Conservation (phyloP, 2,329 filamentous ascomycete species). For the Ascosphaera apis region DNA sequence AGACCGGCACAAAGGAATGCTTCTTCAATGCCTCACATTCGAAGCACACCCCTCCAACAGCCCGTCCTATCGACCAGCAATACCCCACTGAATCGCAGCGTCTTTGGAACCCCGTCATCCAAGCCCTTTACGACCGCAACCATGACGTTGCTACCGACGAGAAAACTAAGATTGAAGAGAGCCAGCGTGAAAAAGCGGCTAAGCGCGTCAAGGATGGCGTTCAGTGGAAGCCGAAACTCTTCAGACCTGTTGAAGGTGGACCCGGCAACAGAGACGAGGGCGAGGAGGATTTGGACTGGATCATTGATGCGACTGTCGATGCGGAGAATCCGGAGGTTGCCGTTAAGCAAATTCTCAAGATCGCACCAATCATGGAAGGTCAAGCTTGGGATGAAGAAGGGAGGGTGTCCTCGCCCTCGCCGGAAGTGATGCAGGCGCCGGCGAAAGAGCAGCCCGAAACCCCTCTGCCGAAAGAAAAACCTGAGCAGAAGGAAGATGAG, state of each 20-base stretch:
- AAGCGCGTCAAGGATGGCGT: constrained; percentile 52
- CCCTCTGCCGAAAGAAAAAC: no score
- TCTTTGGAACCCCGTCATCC: constrained; percentile 61
- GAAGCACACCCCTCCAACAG: constrained; percentile 49
- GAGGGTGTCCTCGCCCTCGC: no score
- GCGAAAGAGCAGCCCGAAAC: no score
- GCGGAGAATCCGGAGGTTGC: constrained; percentile 42
- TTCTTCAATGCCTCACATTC: constrained; percentile 71
- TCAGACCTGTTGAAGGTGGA: constrained; percentile 49
- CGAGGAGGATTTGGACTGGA: constrained; percentile 83
- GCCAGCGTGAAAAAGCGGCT: constrained; percentile 71
- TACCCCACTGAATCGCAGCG: constrained; percentile 73
- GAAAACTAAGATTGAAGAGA: constrained; percentile 89
- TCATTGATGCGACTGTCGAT: constrained; percentile 65
- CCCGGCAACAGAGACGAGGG: constrained; percentile 52
- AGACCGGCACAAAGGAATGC: constrained; percentile 75
- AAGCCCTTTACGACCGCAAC: constrained; percentile 63
- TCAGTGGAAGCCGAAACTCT: constrained; percentile 75
- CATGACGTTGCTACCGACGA: constrained; percentile 81
- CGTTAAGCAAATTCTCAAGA: constrained; percentile 60
- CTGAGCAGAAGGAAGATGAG: no score
- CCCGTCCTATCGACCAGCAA: constrained; percentile 65
- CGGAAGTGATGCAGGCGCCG: no score
- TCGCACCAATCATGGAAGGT: constrained; percentile 64
- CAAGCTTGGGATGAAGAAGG: no score